Percentiles rank a stretch among this genome's conserved stretches.
These are phyloP conservation scores for Kwoniella pini DNA, from an alignment of 768 basidiomycete genomes.

Conservation along the genomic window DNA sequence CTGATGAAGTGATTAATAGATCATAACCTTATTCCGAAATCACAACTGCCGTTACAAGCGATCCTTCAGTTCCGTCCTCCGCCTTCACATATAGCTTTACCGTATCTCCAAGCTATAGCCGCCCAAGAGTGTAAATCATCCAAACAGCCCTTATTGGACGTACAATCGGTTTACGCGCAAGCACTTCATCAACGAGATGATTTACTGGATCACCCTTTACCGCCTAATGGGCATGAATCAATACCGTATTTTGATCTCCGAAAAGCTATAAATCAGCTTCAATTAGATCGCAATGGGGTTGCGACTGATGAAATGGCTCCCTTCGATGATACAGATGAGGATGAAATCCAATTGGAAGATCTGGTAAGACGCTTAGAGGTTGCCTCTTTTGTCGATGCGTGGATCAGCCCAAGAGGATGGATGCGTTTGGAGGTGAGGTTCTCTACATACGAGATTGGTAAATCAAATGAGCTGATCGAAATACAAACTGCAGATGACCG, in stretches of 20 bases:
- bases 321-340: background rate
- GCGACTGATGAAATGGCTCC: too few relatives aligned
- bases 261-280: slow-evolving; percentile 65
- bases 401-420: slow-evolving; percentile 56
- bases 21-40: slow-evolving; percentile 63
- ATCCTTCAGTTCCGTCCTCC: slow-evolving; percentile 69
- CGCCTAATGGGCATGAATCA: slow-evolving; percentile 52
- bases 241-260: slow-evolving; percentile 64
- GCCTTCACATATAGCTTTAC: slow-evolving; percentile 61
- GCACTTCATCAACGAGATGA: slow-evolving; percentile 27
- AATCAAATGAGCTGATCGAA: background rate
- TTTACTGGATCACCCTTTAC: slow-evolving; percentile 51
- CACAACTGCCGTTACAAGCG: slow-evolving; percentile 74
- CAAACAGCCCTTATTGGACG: slow-evolving; percentile 17
- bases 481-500: slow-evolving; percentile 21
- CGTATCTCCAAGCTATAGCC: slow-evolving; percentile 70
- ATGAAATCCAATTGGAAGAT: slow-evolving; percentile 20
- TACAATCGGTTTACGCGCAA: slow-evolving; percentile 35
- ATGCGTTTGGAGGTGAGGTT: slow-evolving; percentile 58
- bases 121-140: slow-evolving; percentile 22
- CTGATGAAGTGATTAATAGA: slow-evolving; percentile 1
- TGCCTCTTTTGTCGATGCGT: slow-evolving; percentile 63
- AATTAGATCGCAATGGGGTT: slow-evolving; percentile 59
- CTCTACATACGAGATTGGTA: background rate
- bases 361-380: slow-evolving; percentile 22